A percentile compares a stretch with the other conserved stretches of the same genome.
Evolutionary conservation across 1,139 yeast species (phyloP).

Genomic region (Taphrina communis): DNA sequence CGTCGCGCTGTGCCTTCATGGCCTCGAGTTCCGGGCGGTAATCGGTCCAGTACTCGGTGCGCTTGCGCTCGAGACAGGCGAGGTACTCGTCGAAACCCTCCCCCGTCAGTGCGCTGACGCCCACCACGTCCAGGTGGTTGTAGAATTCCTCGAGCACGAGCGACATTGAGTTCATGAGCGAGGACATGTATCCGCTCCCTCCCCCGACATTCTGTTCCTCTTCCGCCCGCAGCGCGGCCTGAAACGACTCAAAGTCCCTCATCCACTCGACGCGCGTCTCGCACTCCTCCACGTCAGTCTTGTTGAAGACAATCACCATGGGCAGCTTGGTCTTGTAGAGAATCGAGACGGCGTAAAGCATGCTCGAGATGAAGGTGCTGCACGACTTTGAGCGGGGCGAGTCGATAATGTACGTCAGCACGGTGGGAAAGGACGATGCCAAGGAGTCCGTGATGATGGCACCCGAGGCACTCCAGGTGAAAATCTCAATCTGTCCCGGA

Average conservation of each 20-base stretch:
- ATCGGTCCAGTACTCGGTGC: conserved; percentile 81
- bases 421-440: conserved; percentile 94
- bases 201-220: conserved; percentile 56
- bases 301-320: conserved; percentile 94
- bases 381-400: conserved; percentile 95
- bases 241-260: conserved; percentile 94
- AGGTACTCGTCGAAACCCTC: conserved; percentile 91
- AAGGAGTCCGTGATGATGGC: conserved; percentile 95
- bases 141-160: conserved; percentile 96
- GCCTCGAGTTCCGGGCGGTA: conserved; percentile 88
- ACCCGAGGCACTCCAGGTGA: conserved; percentile 88
- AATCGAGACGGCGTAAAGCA: conserved; percentile 97
- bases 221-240: conserved; percentile 70
- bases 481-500: conserved; percentile 81
- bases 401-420: conserved; percentile 92
- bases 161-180: conserved; percentile 91
- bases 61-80: conserved; percentile 80
- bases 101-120: conserved; percentile 91
- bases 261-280: conserved; percentile 91
- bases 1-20: conserved; percentile 75
- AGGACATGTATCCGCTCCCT: conserved; percentile 92
- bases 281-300: conserved; percentile 72
- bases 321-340: conserved; percentile 95
- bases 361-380: conserved; percentile 95
- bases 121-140: conserved; percentile 87